Evolutionary conservation across 257 asterid genomes (phyloP).

Genomic region (Nicotiana benthamiana): DNA sequence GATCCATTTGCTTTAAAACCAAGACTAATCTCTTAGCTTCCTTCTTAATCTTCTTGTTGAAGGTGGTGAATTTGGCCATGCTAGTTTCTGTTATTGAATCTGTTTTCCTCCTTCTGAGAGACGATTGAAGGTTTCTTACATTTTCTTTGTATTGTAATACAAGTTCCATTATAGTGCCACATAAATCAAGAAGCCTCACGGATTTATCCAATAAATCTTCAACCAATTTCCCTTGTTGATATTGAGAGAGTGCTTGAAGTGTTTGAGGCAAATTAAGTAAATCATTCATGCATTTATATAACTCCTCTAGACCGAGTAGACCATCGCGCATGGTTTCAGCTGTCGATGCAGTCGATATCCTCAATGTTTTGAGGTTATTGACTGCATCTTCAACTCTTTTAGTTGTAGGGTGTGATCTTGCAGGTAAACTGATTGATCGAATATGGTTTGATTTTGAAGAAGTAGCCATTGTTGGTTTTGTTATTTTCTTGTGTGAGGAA

Average conservation of each 20-base stretch:
- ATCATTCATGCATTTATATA: constrained; percentile 16
- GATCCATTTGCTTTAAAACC: constrained; percentile 20
- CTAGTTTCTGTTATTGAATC: constrained; percentile 7
- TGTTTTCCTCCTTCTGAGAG: constrained; percentile 19
- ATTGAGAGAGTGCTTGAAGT: constrained; percentile 10
- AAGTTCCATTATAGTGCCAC: constrained; percentile 12
- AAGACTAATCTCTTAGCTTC: constrained; percentile 8
- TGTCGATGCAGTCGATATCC: not conserved
- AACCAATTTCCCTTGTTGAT: constrained; percentile 6
- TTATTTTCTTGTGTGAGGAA: not conserved
- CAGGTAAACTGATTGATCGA: not conserved
- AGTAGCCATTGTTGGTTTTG: not conserved
- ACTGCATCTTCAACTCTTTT: not conserved
- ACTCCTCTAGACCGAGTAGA: constrained; percentile 12
- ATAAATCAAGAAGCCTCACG: constrained; percentile 15
- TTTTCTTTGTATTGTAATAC: constrained; percentile 14
- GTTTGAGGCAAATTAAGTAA: constrained; percentile 20
- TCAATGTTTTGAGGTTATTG: not conserved
- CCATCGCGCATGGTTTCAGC: constrained; percentile 3
- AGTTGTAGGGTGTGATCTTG: constrained; percentile 6
- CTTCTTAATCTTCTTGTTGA: constrained; percentile 18
- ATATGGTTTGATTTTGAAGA: constrained; percentile 5
- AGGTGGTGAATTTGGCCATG: not conserved
- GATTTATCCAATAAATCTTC: constrained; percentile 19
- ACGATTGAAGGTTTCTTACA: constrained; percentile 20